Evolutionary conservation across 1,284 basidiomycete species (phyloP).

Genomic region (Boletus albobrunnescens): DNA sequence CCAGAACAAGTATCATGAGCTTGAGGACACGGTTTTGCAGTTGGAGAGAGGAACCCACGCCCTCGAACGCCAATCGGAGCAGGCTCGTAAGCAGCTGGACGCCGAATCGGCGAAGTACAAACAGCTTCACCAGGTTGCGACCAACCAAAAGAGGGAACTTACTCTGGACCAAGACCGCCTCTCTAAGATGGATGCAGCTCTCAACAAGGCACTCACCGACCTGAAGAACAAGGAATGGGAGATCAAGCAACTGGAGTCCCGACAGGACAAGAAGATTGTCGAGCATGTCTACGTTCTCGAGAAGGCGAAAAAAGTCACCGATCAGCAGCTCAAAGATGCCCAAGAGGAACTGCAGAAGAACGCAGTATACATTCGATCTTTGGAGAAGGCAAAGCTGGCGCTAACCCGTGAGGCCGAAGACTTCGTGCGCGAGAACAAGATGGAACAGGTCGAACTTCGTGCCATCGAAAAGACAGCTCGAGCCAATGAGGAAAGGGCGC

Average conservation of each 20-base stretch:
- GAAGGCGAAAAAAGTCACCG: constrained; percentile 94
- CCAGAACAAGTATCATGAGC: constrained; percentile 75
- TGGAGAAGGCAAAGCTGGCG: constrained; percentile 78
- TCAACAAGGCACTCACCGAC: constrained; percentile 76
- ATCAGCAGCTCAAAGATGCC: constrained; percentile 84
- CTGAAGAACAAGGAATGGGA: constrained; percentile 84
- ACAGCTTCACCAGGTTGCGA: constrained; percentile 67
- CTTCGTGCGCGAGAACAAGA: constrained; percentile 69
- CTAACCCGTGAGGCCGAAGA: constrained; percentile 86
- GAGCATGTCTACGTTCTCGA: constrained; percentile 98
- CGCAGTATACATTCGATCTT: constrained; percentile 71
- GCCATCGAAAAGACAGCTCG: constrained; percentile 63
- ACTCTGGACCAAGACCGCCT: constrained; percentile 66
- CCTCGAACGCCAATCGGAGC: constrained; percentile 70
- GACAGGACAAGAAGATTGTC: constrained; percentile 96
- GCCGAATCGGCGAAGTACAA: constrained; percentile 65
- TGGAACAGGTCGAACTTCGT: constrained; percentile 65
- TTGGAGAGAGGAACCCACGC: constrained; percentile 79
- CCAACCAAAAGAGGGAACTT: constrained; percentile 67
- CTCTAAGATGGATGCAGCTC: constrained; percentile 73
- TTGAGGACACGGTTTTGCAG: constrained; percentile 83
- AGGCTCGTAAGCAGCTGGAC: constrained; percentile 65
- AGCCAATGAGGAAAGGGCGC: constrained; percentile 55
- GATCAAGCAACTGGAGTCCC: constrained; percentile 77
- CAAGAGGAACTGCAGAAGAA: constrained; percentile 75